phyloP scores from a whole-genome alignment of 176 grass and related monocot genomes.

The Neostapfia colusana region DNA sequence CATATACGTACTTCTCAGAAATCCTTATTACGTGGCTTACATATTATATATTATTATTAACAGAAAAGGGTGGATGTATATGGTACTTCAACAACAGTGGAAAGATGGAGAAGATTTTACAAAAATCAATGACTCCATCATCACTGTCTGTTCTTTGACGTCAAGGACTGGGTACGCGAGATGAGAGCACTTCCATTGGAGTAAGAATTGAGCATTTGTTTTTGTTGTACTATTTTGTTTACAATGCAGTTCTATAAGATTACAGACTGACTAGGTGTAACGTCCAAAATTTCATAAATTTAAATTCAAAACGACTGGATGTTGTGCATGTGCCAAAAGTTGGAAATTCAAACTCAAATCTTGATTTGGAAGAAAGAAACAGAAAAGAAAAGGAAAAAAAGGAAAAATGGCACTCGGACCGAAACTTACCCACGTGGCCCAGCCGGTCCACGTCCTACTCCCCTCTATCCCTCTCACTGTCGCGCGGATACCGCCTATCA shows the following conservation, averaged over 20 bases:
- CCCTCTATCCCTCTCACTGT: too few relatives aligned
- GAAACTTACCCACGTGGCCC: too few relatives aligned
- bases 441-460: too few relatives aligned
- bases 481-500: too few relatives aligned
- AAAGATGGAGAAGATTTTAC: neutral
- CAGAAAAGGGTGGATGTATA: neutral
- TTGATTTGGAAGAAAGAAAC: too few relatives aligned
- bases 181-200: neutral
- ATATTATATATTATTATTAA: neutral
- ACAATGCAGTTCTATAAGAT: neutral
- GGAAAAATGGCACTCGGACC: too few relatives aligned
- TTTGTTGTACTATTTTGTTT: neutral
- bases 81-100: neutral
- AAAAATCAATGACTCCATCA: neutral
- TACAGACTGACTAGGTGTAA: too few relatives aligned
- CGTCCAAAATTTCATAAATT: too few relatives aligned
- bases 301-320: too few relatives aligned
- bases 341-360: too few relatives aligned
- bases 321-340: too few relatives aligned
- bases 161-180: neutral
- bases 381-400: too few relatives aligned
- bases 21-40: neutral
- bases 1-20: neutral
- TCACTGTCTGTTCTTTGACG: neutral
- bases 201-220: neutral